Conservation (phyloP, 129 eudicot genomes). For the Saussurea involucrata region DNA sequence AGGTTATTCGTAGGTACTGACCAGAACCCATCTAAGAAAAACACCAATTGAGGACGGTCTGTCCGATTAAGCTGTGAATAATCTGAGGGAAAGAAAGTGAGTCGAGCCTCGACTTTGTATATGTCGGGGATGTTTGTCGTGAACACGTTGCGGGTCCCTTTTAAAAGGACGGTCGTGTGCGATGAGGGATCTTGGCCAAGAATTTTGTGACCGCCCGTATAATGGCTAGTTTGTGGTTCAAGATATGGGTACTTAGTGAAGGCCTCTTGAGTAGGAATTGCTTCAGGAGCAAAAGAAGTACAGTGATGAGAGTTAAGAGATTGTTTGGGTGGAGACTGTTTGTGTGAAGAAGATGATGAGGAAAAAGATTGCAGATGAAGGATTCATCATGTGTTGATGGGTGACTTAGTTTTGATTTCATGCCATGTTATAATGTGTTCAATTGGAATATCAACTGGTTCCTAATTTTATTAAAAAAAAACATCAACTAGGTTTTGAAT, state of each 20-base stretch:
- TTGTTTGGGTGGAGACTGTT: conserved; percentile 8
- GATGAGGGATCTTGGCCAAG: conserved; percentile 23
- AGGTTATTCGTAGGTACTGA: conserved; percentile 46
- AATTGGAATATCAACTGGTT: not conserved
- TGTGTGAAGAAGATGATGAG: conserved; percentile 16
- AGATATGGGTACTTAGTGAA: conserved; percentile 20
- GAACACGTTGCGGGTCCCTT: conserved; percentile 22
- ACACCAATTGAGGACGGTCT: conserved; percentile 22
- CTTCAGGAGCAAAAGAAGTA: conserved; percentile 45
- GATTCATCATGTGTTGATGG: conserved; percentile 25
- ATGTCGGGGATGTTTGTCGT: conserved; percentile 26
- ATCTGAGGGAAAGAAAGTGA: conserved; percentile 21
- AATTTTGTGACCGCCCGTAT: conserved; percentile 47
- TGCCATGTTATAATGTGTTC: not conserved
- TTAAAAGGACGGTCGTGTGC: conserved; percentile 24
- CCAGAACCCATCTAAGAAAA: conserved; percentile 66
- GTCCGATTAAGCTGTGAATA: conserved; percentile 3
- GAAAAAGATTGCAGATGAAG: not conserved
- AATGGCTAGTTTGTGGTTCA: conserved; percentile 24
- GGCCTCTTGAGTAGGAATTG: conserved; percentile 30
- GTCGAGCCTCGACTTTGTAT: conserved; percentile 46
- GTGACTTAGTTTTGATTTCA: conserved; percentile 11
- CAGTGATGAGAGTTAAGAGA: conserved; percentile 55
- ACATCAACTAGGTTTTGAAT: not conserved
- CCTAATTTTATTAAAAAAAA: not conserved